phyloP scores from a whole-genome alignment of 495 filamentous ascomycete genomes.

The Penicillium silybi region DNA sequence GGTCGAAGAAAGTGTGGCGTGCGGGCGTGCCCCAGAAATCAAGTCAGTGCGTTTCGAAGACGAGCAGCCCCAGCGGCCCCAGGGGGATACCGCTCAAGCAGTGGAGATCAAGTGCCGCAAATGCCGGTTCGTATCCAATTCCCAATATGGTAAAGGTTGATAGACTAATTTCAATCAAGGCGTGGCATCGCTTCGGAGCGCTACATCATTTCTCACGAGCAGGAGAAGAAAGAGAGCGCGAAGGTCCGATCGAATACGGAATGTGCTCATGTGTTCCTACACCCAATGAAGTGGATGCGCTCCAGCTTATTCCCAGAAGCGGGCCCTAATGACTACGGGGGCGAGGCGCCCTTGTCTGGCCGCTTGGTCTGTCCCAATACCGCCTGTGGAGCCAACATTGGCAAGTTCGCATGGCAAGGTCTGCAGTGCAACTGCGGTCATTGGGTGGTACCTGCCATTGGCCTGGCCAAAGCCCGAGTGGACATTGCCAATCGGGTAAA shows the following conservation, averaged over 20 bases:
- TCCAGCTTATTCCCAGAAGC: conserved; percentile 53
- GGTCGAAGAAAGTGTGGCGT: conserved; percentile 66
- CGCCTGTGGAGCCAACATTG: conserved; percentile 75
- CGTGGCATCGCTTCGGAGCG: conserved; percentile 59
- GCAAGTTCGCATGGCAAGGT: conserved; percentile 94
- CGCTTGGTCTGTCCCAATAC: conserved; percentile 75
- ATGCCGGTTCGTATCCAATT: conserved; percentile 47
- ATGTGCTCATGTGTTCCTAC: conserved; percentile 85
- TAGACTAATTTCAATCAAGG: conserved; percentile 30
- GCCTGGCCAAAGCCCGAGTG: conserved; percentile 71
- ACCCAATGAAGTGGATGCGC: conserved; percentile 92
- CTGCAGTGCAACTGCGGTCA: conserved; percentile 86
- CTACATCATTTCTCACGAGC: conserved; percentile 56
- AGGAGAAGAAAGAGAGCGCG: conserved; percentile 17
- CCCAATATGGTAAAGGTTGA: not conserved
- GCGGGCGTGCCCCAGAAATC: conserved; percentile 67
- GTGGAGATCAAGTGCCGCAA: conserved; percentile 61
- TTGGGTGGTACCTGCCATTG: conserved; percentile 91
- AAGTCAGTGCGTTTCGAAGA: conserved; percentile 81
- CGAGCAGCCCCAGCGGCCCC: conserved; percentile 45
- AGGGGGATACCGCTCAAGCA: conserved; percentile 19
- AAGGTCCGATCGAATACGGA: conserved; percentile 20
- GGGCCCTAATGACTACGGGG: conserved; percentile 22
- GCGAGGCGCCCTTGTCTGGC: conserved; percentile 68
- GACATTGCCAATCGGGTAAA: conserved; percentile 51